Evolutionary conservation across 1,284 basidiomycete genomes (phyloP), one percentile per base, ranked within the genome.

Genomic region (Ceratobasidium sp.): DNA sequence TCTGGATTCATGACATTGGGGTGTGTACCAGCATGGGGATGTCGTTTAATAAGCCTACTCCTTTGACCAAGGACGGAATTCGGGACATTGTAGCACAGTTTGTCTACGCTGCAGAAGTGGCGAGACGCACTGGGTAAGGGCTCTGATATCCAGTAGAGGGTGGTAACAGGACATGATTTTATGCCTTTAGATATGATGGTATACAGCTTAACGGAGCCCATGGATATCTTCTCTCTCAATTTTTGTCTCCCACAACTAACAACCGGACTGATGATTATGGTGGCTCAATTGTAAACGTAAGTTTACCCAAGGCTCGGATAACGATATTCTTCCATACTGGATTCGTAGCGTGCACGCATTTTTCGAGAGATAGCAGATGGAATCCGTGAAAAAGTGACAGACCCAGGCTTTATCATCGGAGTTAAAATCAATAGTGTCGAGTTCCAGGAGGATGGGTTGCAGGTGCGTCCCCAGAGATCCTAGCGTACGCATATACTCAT

Each of bases 401-500:
- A 78, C 34, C 71, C 75, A 34, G 77, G 78, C 65, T 86, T 86
- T 77, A 76, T 85, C 43, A 76, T 86, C 39, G 81, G n/a, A n/a
- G n/a, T n/a, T n/a, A n/a, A n/a, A n/a, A n/a, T n/a, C n/a, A n/a
- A n/a, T n/a, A n/a, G n/a, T n/a, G n/a, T n/a, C n/a, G n/a, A n/a
- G n/a, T n/a, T n/a, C n/a, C n/a, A n/a, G n/a, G n/a, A n/a, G n/a
- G n/a, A n/a, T n/a, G n/a, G n/a, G n/a, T n/a, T n/a, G n/a, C n/a
- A n/a, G n/a, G n/a, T n/a, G n/a, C n/a, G n/a, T n/a, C n/a, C n/a
- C n/a, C n/a, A n/a, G n/a, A n/a, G n/a, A n/a, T n/a, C n/a, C n/a
- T n/a, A n/a, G n/a, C n/a, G n/a, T n/a, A n/a, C n/a, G n/a, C n/a
- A n/a, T n/a, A n/a, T n/a, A n/a, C n/a, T n/a, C n/a, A n/a, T n/a